These are phyloP conservation scores for Porphyridium purpureum DNA, from an alignment of 23 red algal genomes.

Conservation along the genomic window DNA sequence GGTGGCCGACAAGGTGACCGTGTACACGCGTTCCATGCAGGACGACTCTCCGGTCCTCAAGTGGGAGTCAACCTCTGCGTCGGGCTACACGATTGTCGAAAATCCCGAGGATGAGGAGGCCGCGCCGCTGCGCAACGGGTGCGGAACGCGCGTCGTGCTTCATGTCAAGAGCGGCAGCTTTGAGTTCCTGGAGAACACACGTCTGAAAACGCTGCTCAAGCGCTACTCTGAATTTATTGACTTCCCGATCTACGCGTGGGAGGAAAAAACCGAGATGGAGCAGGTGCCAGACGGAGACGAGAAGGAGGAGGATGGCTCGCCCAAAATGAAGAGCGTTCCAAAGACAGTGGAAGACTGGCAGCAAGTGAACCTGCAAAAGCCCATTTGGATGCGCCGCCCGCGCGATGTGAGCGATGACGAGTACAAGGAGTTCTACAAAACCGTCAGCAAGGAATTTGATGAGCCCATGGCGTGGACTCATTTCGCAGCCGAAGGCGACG, in stretches of 20 bases:
- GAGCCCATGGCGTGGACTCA: constrained; percentile 69
- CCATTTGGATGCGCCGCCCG: constrained; percentile 88
- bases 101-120: constrained; percentile 29
- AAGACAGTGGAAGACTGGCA: constrained; percentile 51
- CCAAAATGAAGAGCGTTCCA: constrained; percentile 78
- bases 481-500: constrained; percentile 93
- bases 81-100: constrained; percentile 55
- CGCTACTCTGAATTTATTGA: constrained; percentile 87
- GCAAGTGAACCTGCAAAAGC: constrained; percentile 87
- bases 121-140: constrained; percentile 12
- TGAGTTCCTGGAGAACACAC: constrained; percentile 61
- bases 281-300: constrained; percentile 69
- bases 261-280: constrained; percentile 59
- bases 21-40: constrained; percentile 36
- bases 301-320: constrained; percentile 55
- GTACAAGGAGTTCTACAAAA: constrained; percentile 96
- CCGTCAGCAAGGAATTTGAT: constrained; percentile 47
- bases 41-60: constrained; percentile 33
- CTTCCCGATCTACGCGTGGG: constrained; percentile 84
- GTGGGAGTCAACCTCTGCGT: constrained; percentile 56
- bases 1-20: constrained; percentile 72
- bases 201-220: constrained; percentile 62
- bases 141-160: constrained; percentile 68
- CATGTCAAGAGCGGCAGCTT: constrained; percentile 62
- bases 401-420: constrained; percentile 65